These are phyloP conservation scores for Leccinum truebloodii DNA, from an alignment of 768 basidiomycete species.

Conservation along the genomic window DNA sequence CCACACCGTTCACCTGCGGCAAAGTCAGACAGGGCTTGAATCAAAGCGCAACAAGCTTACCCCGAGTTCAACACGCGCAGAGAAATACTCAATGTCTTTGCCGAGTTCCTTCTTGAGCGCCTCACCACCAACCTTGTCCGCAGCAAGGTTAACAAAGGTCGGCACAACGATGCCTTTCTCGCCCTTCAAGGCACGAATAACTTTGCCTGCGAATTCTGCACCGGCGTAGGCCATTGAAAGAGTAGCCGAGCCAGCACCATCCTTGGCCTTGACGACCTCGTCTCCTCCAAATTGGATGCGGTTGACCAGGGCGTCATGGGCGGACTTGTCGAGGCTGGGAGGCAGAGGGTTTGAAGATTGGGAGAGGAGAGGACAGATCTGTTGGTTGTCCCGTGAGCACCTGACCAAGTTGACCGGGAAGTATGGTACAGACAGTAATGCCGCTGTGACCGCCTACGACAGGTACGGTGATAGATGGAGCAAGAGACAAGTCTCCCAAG, in stretches of 20 bases:
- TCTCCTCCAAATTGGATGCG: slow-evolving; percentile 96
- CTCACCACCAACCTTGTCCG: slow-evolving; percentile 70
- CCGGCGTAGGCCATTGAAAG: slow-evolving; percentile 96
- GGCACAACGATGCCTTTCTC: slow-evolving; percentile 87
- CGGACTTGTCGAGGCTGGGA: slow-evolving; percentile 44
- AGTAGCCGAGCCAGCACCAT: slow-evolving; percentile 89
- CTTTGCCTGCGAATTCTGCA: slow-evolving; percentile 81
- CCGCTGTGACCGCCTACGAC: slow-evolving; percentile 97
- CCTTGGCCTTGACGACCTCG: slow-evolving; percentile 98
- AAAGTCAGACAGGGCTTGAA: slow-evolving; percentile 6
- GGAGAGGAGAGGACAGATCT: slow-evolving; percentile 94
- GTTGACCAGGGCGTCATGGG: slow-evolving; percentile 64
- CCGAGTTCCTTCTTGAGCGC: slow-evolving; percentile 80
- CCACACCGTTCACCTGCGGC: slow-evolving; percentile 73
- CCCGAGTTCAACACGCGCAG: slow-evolving; percentile 84
- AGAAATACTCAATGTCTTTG: slow-evolving; percentile 81
- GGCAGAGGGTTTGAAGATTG: slow-evolving; percentile 83
- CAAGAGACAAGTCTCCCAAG: slow-evolving; percentile 59
- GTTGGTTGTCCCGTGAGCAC: slow-evolving; percentile 10
- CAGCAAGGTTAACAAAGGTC: slow-evolving; percentile 77
- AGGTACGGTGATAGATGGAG: slow-evolving; percentile 71
- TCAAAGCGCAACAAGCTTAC: slow-evolving; percentile 40
- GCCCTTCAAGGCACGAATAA: slow-evolving; percentile 83
- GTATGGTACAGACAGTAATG: slow-evolving; percentile 60
- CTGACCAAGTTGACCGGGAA: background rate